Evolutionary conservation across 2,329 filamentous ascomycete genomes (phyloP).

Genomic region (Alternaria tenuissima): DNA sequence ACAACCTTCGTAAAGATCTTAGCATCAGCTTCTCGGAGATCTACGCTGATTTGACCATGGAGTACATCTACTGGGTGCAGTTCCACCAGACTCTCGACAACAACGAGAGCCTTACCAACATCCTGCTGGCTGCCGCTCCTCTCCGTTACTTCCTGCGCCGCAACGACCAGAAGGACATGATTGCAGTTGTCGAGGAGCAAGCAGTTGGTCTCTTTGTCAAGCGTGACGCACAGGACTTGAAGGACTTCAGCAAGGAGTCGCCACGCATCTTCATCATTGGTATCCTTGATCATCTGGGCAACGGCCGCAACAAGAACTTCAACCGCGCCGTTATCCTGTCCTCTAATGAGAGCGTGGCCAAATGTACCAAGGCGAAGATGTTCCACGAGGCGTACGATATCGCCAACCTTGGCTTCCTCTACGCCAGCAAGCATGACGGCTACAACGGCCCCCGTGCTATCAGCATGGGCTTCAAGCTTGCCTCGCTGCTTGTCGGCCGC

Average conservation of each 20-base stretch:
- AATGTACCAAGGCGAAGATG: slow-evolving; percentile 40
- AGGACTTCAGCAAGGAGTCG: slow-evolving; percentile 40
- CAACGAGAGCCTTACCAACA: slow-evolving; percentile 51
- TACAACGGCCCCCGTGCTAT: slow-evolving; percentile 47
- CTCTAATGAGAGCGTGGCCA: slow-evolving; percentile 34
- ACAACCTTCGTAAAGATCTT: slow-evolving; percentile 52
- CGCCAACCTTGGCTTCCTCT: slow-evolving; percentile 45
- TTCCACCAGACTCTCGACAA: slow-evolving; percentile 41
- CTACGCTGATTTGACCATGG: slow-evolving; percentile 54
- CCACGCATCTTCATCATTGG: slow-evolving; percentile 43
- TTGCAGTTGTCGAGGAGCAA: slow-evolving; percentile 37
- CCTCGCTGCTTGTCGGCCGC: slow-evolving; percentile 45
- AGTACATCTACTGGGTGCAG: slow-evolving; percentile 47
- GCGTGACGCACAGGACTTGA: slow-evolving; percentile 36
- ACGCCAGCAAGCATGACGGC: slow-evolving; percentile 40
- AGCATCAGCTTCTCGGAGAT: slow-evolving; percentile 53
- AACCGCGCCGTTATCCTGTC: slow-evolving; percentile 40
- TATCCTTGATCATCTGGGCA: slow-evolving; percentile 41
- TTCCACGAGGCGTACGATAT: slow-evolving; percentile 46
- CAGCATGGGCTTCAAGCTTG: slow-evolving; percentile 50
- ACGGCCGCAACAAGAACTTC: slow-evolving; percentile 41
- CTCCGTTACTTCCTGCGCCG: slow-evolving; percentile 40
- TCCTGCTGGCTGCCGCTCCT: slow-evolving; percentile 42
- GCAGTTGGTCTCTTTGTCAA: slow-evolving; percentile 40
- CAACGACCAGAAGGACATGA: slow-evolving; percentile 34